Percentiles rank a stretch among this genome's conserved stretches.
phyloP scores from a whole-genome alignment of 148 eudicot genomes.

The Vaccinium myrtillus region DNA sequence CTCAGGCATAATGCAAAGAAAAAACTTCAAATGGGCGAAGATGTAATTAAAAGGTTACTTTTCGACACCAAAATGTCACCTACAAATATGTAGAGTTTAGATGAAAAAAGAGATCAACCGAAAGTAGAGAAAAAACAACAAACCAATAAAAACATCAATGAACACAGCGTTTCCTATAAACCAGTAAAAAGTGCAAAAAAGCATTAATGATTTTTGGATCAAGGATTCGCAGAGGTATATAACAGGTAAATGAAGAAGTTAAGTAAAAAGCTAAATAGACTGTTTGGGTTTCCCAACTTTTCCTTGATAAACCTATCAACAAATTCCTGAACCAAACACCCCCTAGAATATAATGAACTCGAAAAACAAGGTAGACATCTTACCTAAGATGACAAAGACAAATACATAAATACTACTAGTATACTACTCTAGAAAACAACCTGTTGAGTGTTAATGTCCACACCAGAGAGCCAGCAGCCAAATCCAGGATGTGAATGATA shows the following conservation, averaged over 20 bases:
- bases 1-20: neutral
- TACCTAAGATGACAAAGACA: neutral
- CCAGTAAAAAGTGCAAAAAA: neutral
- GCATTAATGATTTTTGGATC: too few species aligned
- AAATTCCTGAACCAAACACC: neutral
- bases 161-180: neutral
- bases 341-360: neutral
- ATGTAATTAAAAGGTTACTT: neutral
- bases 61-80: neutral
- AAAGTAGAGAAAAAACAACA: neutral
- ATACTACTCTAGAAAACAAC: slow-evolving; percentile 21
- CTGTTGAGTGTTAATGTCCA: slow-evolving; percentile 91
- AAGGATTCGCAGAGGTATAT: too few species aligned
- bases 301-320: neutral
- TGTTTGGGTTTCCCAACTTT: neutral
- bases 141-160: neutral
- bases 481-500: slow-evolving; percentile 95
- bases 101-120: neutral
- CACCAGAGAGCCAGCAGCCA: slow-evolving; percentile 95
- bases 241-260: too few species aligned
- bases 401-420: neutral
- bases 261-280: neutral
- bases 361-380: neutral
- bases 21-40: neutral
- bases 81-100: neutral